Conservation (phyloP, 352 stramenopile genomes). For the Globisporangium recalcitrans region DNA sequence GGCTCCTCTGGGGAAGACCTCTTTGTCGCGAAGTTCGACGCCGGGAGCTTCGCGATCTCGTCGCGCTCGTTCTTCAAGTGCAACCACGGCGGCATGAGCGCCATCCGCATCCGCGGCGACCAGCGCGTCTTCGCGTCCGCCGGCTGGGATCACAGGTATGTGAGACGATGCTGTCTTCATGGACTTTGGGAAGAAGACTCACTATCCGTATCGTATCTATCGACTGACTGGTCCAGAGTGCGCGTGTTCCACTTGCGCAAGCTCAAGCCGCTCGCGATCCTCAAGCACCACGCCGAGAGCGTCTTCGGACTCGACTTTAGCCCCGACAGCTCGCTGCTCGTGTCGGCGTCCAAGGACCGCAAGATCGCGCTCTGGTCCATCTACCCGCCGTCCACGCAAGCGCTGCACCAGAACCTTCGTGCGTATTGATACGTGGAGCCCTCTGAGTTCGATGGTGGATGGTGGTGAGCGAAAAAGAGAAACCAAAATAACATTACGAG, state of each 20-base stretch:
- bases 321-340: conserved; percentile 45
- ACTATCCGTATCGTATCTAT: background rate
- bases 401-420: conserved; percentile 23
- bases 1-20: conserved; percentile 58
- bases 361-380: conserved; percentile 79
- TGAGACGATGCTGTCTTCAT: background rate
- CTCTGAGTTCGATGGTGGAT: background rate
- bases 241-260: conserved; percentile 74
- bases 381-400: conserved; percentile 36
- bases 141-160: conserved; percentile 63
- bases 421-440: conserved; percentile 22
- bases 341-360: conserved; percentile 75
- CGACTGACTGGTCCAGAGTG: conserved; percentile 20
- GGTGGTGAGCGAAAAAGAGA: background rate
- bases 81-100: conserved; percentile 58
- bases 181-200: background rate
- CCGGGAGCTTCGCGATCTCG: conserved; percentile 29
- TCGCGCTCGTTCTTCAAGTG: conserved; percentile 48
- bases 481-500: conserved; percentile 3
- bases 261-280: conserved; percentile 66
- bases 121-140: conserved; percentile 76
- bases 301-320: conserved; percentile 73
- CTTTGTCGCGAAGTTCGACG: conserved; percentile 42
- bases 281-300: conserved; percentile 78
- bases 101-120: conserved; percentile 57